phyloP scores from a whole-genome alignment of 2,329 filamentous ascomycete genomes.

The Neonectria magnoliae region DNA sequence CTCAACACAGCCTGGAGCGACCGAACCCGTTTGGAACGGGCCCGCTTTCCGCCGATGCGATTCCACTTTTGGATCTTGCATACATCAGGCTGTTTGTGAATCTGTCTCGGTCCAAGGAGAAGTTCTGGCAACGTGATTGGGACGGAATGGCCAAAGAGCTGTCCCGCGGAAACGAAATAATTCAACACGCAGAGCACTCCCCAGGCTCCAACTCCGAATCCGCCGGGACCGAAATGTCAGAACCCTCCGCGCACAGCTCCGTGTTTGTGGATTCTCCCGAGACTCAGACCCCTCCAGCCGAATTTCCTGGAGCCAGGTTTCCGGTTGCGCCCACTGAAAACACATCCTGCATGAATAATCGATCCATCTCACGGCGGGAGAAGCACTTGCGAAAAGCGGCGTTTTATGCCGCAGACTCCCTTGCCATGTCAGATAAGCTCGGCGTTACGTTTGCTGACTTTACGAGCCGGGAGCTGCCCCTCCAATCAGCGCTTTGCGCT shows the following conservation, averaged over 20 bases:
- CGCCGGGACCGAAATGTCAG: slow-evolving; percentile 55
- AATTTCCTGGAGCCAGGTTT: slow-evolving; percentile 55
- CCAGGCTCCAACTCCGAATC: slow-evolving; percentile 61
- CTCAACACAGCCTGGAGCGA: slow-evolving; percentile 82
- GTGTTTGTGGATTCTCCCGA: slow-evolving; percentile 63
- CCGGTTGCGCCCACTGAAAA: slow-evolving; percentile 32
- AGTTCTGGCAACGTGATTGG: slow-evolving; percentile 94
- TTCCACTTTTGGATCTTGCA: slow-evolving; percentile 89
- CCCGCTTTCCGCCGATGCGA: slow-evolving; percentile 87
- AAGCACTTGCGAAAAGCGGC: slow-evolving; percentile 92
- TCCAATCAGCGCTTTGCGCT: slow-evolving; percentile 90
- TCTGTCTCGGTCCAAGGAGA: slow-evolving; percentile 89
- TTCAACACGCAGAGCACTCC: slow-evolving; percentile 75
- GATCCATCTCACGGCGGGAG: slow-evolving; percentile 76
- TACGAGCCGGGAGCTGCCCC: slow-evolving; percentile 83
- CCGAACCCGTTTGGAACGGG: slow-evolving; percentile 85
- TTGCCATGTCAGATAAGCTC: slow-evolving; percentile 87
- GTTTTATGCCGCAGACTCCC: slow-evolving; percentile 91
- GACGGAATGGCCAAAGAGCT: slow-evolving; percentile 91
- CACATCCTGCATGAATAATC: slow-evolving; percentile 45
- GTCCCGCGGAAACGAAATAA: slow-evolving; percentile 78
- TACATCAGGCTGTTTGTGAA: slow-evolving; percentile 95
- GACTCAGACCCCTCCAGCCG: slow-evolving; percentile 60
- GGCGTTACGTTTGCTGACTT: slow-evolving; percentile 88
- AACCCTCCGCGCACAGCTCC: slow-evolving; percentile 57